These are phyloP conservation scores for Fusarium musae DNA, from an alignment of 2,329 filamentous ascomycete species.

Conservation along the genomic window DNA sequence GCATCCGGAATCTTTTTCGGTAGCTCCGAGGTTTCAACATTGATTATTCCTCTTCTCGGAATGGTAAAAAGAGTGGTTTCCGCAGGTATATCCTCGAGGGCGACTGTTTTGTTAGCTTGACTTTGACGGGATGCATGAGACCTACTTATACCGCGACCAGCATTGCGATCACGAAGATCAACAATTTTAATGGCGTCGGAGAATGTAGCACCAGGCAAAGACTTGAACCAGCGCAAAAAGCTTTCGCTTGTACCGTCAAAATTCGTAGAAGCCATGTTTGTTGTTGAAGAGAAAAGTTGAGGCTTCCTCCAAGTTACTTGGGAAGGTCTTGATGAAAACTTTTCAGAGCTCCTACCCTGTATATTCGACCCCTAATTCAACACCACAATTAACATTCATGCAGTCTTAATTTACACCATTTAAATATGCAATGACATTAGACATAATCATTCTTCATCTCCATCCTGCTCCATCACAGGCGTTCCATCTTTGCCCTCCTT, in stretches of 20 bases:
- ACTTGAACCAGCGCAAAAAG: slow-evolving; percentile 66
- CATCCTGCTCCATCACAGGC: slow-evolving; percentile 34
- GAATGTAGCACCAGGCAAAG: slow-evolving; percentile 63
- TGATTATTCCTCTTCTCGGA: slow-evolving; percentile 77
- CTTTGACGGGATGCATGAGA: fast-evolving
- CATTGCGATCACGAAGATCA: slow-evolving; percentile 61
- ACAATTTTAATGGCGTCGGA: slow-evolving; percentile 63
- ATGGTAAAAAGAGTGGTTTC: slow-evolving; percentile 86
- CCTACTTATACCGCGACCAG: slow-evolving; percentile 67
- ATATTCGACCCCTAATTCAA: background rate
- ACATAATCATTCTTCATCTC: background rate
- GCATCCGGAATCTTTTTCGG: slow-evolving; percentile 65
- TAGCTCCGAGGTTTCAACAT: slow-evolving; percentile 76
- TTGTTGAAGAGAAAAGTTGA: background rate
- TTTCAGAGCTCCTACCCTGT: slow-evolving; percentile 21
- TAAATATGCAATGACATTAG: background rate
- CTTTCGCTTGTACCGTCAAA: slow-evolving; percentile 57
- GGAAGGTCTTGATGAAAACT: slow-evolving; percentile 24
- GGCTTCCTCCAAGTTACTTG: background rate
- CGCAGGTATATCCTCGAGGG: slow-evolving; percentile 73
- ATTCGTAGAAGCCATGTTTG: slow-evolving; percentile 32
- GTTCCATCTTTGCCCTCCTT: slow-evolving; percentile 47
- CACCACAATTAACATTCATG: background rate
- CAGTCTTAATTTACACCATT: background rate
- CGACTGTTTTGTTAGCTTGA: slow-evolving; percentile 69